Percentiles rank a stretch among this genome's conserved stretches.
These are phyloP conservation scores for Nidula niveotomentosa DNA, from an alignment of 1,284 basidiomycete genomes.

Conservation along the genomic window DNA sequence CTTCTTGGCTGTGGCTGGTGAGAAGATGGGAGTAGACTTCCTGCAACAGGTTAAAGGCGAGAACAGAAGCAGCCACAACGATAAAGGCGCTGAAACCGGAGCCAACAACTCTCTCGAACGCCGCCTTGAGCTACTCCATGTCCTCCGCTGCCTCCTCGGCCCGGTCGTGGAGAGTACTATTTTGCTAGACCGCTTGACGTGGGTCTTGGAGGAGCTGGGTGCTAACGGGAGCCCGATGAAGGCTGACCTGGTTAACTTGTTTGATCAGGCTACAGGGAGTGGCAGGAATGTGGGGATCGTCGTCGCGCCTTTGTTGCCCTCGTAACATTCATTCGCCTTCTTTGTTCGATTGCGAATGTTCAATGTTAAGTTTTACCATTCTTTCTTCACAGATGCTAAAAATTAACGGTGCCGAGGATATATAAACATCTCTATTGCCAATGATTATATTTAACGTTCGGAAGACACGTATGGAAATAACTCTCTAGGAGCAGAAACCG, in stretches of 20 bases:
- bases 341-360: no score
- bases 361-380: no score
- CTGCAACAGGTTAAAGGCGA: neutral
- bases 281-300: constrained; percentile 63
- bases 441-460: no score
- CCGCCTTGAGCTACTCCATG: constrained; percentile 42
- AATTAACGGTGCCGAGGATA: no score
- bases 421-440: no score
- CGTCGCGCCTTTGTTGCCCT: constrained; percentile 22
- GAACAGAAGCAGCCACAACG: neutral
- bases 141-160: constrained; percentile 50
- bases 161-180: constrained; percentile 49
- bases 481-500: no score
- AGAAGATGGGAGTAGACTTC: constrained; percentile 36
- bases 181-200: constrained; percentile 44
- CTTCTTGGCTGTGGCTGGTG: constrained; percentile 37
- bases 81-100: neutral
- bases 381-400: no score
- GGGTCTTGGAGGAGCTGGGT: constrained; percentile 37
- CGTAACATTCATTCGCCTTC: no score
- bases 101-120: constrained; percentile 20
- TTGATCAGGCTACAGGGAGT: constrained; percentile 66
- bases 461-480: no score
- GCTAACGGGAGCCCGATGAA: constrained; percentile 7
- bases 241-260: constrained; percentile 58